These are phyloP conservation scores for Citrus sp. DNA, from an alignment of 345 rosid species.

Conservation along the genomic window DNA sequence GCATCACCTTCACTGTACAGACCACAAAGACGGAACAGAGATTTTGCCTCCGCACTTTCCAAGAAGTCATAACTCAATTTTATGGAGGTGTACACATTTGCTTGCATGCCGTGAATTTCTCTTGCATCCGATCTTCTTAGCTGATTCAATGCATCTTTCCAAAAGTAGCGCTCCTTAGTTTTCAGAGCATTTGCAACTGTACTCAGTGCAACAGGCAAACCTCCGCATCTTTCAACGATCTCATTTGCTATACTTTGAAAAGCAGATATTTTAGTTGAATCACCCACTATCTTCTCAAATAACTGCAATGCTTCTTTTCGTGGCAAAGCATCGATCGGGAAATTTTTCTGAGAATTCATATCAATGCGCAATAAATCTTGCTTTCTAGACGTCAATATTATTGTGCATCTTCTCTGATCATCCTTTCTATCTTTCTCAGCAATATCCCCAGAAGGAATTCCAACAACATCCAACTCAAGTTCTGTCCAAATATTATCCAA, in stretches of 20 bases:
- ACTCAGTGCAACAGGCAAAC: conserved; percentile 13
- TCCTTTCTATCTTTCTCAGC: not conserved
- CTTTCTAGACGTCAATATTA: conserved; percentile 19
- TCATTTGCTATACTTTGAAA: not conserved
- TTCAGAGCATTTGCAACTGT: conserved; percentile 9
- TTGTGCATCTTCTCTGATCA: conserved; percentile 2
- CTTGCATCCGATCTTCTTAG: not conserved
- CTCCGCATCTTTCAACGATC: conserved; percentile 1
- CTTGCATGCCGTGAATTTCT: not conserved
- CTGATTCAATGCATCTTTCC: not conserved
- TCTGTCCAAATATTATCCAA: not conserved
- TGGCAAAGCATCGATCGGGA: not conserved
- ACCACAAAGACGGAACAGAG: not conserved
- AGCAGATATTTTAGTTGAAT: not conserved
- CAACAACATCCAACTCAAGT: not conserved
- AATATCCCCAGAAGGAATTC: not conserved
- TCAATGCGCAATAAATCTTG: not conserved
- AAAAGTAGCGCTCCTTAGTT: not conserved
- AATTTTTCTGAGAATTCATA: not conserved
- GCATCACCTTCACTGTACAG: accelerated
- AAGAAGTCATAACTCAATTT: not conserved
- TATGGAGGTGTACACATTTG: not conserved
- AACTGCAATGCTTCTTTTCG: conserved; percentile 5
- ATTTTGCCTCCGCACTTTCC: not conserved
- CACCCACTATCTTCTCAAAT: not conserved